Evolutionary conservation across 2,329 filamentous ascomycete species (phyloP).

Genomic region (Colletotrichum navitas): DNA sequence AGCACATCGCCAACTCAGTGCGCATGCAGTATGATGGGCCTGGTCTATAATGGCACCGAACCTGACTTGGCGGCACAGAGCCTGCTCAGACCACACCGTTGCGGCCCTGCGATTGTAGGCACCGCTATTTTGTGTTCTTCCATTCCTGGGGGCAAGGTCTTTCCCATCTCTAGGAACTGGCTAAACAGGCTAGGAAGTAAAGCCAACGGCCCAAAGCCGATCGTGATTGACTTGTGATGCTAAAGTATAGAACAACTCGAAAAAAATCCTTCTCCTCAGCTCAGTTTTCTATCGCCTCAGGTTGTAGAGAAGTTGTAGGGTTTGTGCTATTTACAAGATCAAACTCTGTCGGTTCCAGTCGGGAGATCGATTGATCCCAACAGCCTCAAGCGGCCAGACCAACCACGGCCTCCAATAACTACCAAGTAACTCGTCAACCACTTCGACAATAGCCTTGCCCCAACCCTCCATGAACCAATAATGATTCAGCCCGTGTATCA

Average conservation of each 20-base stretch:
- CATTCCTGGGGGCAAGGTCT: conserved; percentile 55
- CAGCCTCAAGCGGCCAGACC: conserved; percentile 28
- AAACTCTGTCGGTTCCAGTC: neutral
- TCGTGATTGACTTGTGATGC: neutral
- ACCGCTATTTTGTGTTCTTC: conserved; percentile 58
- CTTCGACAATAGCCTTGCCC: conserved; percentile 43
- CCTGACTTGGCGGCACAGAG: neutral
- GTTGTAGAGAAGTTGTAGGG: neutral
- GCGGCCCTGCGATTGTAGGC: conserved; percentile 56
- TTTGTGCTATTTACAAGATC: neutral
- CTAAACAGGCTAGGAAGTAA: neutral
- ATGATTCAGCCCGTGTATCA: conserved; percentile 33
- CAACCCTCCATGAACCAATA: conserved; percentile 43
- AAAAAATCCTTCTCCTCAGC: neutral
- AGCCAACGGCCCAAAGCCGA: neutral
- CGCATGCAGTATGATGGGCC: neutral
- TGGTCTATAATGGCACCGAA: neutral
- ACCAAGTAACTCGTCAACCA: conserved; percentile 43
- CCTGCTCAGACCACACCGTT: conserved; percentile 56
- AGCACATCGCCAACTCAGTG: neutral
- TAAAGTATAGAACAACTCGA: neutral
- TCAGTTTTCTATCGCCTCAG: neutral
- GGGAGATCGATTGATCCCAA: neutral
- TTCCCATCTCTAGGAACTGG: conserved; percentile 56
- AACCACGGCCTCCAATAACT: conserved; percentile 43